phyloP scores from a whole-genome alignment of 805 yeast genomes.

The Jamesozyma piceae region DNA sequence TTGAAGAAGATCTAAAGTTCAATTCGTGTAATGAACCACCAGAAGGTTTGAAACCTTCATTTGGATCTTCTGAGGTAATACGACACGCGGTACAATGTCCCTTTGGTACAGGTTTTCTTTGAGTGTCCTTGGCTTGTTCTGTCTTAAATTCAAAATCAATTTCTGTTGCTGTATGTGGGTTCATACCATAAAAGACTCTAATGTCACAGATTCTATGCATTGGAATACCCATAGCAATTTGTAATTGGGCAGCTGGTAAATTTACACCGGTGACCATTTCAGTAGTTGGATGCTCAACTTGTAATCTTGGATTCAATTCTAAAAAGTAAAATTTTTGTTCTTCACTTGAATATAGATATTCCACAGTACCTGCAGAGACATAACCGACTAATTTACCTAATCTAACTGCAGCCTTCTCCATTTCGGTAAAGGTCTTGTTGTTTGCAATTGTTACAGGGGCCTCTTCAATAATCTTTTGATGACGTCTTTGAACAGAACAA shows the following conservation, averaged over 20 bases:
- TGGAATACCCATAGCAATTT: constrained; percentile 99
- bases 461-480: constrained; percentile 97
- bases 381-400: constrained; percentile 95
- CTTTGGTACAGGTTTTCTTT: constrained; percentile 89
- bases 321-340: constrained; percentile 93
- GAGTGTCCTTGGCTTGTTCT: constrained; percentile 62
- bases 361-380: constrained; percentile 98
- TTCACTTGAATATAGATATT: constrained; percentile 86
- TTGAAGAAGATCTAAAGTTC: constrained; percentile 92
- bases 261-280: constrained; percentile 99
- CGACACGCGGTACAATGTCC: constrained; percentile 99
- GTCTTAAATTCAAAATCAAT: constrained; percentile 84
- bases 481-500: constrained; percentile 99
- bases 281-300: constrained; percentile 99
- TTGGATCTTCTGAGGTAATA: constrained; percentile 98
- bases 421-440: constrained; percentile 69
- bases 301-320: constrained; percentile 96
- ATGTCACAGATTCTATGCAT: constrained; percentile 91
- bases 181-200: constrained; percentile 87
- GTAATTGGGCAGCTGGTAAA: constrained; percentile 96
- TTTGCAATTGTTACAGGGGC: constrained; percentile 97
- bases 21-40: constrained; percentile 95
- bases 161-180: constrained; percentile 83
- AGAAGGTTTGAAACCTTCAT: constrained; percentile 97
- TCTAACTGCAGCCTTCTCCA: constrained; percentile 97